A percentile compares a stretch with the other conserved stretches of the same genome.
Evolutionary conservation across 495 filamentous ascomycete species (phyloP).

Genomic region (Lepidopterella palustris): DNA sequence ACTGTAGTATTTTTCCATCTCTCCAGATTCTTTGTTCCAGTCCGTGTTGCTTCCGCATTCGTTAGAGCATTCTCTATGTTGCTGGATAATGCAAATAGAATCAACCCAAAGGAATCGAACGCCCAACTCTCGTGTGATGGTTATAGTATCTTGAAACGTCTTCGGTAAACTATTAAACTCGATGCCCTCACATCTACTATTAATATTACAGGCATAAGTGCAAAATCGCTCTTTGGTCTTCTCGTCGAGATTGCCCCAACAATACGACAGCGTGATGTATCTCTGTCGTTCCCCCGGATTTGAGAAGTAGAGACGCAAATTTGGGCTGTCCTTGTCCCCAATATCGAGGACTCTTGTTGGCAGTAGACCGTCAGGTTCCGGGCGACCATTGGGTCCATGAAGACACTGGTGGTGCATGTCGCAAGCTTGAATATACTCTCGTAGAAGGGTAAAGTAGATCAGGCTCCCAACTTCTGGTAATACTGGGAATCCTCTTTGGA

Average conservation of each 20-base stretch:
- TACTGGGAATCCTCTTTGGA: too few species aligned
- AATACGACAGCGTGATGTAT: constrained; percentile 9
- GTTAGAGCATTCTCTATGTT: background rate
- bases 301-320: background rate
- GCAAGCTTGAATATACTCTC: too few species aligned
- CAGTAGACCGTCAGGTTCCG: background rate
- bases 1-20: constrained; percentile 35
- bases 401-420: background rate
- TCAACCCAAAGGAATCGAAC: constrained; percentile 31
- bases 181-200: background rate
- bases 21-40: constrained; percentile 33
- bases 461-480: too few species aligned
- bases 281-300: background rate
- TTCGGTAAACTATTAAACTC: background rate
- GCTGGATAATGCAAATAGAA: constrained; percentile 41
- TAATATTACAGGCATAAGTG: background rate
- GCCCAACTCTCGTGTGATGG: background rate
- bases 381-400: background rate
- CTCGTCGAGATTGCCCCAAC: background rate
- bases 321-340: background rate
- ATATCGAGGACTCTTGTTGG: constrained; percentile 34
- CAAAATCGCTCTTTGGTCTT: background rate
- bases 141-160: constrained; percentile 13
- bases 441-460: too few species aligned
- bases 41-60: constrained; percentile 27